Evolutionary conservation across 306 rosid species (phyloP), one percentile per base, ranked within the genome.

Genomic region (Prunus armeniaca): DNA sequence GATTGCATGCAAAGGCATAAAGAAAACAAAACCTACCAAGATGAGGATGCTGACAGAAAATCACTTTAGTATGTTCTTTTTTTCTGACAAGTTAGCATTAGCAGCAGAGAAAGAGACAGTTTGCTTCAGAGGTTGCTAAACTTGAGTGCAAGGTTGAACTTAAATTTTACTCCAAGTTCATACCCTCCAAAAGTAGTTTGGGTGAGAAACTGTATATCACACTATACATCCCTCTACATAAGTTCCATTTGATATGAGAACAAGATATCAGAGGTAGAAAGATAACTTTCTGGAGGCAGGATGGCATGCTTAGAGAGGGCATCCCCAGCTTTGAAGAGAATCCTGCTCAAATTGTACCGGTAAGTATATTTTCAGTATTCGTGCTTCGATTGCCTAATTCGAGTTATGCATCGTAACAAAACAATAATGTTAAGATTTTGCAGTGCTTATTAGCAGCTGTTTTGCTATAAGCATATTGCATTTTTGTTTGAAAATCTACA

Each of bases 281-380:
- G 43, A 38, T 6, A 38, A 73, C 55, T 75, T 49, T 65, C 67
- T 70, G 74, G 75, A 91, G 89, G 70, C 74, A 66, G 75, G 73
- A 94, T 91, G 98, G 88, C 97, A 22, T 90, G 88, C 84, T 85
- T 91, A 50, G 89, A 94, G 60, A 90, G 96, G 82, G 87, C 87
- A 47, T 94, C 97, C 10, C 98, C 96, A 57, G 89, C 91, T 69
- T 76, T 91, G 65, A 86, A 80, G 71, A 89, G 92, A 71, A 85
- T 91, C 76, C 89, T 94, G 66, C 95, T 91, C 83, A 90, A 85
- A 77, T 75, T 85, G 46, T 88, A 86, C 69, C 45, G 84, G 98
- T 91, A 88, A 82, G 87, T 77, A 69, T 55, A 45, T 34, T 20
- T 9, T 13, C 4, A 25, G 20, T 47, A 17, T 18, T 19, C 12